Percentiles rank a stretch among this genome's conserved stretches.
phyloP scores from a whole-genome alignment of 2,329 filamentous ascomycete genomes.

The Dactylonectria estremocensis region DNA sequence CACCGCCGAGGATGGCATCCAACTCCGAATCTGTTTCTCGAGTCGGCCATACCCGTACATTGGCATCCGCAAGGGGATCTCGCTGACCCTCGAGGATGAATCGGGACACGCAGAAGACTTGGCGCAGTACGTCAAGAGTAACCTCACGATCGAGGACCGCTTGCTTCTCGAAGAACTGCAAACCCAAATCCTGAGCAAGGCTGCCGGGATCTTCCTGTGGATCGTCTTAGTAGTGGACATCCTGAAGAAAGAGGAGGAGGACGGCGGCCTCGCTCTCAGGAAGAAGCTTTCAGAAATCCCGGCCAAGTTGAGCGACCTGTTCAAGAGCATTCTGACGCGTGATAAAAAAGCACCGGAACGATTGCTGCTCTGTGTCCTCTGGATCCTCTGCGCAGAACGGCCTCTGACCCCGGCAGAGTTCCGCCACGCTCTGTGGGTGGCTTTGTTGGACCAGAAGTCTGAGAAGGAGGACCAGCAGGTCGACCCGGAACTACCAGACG shows the following conservation, averaged over 20 bases:
- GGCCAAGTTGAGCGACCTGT: constrained; percentile 61
- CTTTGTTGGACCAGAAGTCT: constrained; percentile 15
- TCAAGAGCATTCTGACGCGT: constrained; percentile 64
- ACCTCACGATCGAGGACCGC: constrained; percentile 42
- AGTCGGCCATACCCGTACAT: constrained; percentile 64
- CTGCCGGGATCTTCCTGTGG: constrained; percentile 62
- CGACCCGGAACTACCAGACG: constrained; percentile 44
- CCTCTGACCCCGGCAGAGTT: constrained; percentile 62
- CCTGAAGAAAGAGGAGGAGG: constrained; percentile 54
- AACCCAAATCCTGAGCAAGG: constrained; percentile 52
- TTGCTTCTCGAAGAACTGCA: constrained; percentile 15
- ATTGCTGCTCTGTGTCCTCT: constrained; percentile 64
- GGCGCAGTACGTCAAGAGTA: constrained; percentile 48
- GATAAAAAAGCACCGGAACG: constrained; percentile 59
- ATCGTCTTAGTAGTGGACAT: constrained; percentile 58
- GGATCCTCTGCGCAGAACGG: constrained; percentile 64
- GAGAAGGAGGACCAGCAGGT: constrained; percentile 33
- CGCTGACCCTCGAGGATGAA: constrained; percentile 54
- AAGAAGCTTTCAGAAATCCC: constrained; percentile 55
- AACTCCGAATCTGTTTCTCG: constrained; percentile 58
- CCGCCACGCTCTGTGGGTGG: constrained; percentile 58
- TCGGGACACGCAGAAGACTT: constrained; percentile 56
- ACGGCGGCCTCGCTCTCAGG: constrained; percentile 45
- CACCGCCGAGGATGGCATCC: constrained; percentile 34
- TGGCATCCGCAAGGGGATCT: constrained; percentile 46